Evolutionary conservation across 73 alveolate genomes (phyloP).

Genomic region (Paramecium sonneborni): DNA sequence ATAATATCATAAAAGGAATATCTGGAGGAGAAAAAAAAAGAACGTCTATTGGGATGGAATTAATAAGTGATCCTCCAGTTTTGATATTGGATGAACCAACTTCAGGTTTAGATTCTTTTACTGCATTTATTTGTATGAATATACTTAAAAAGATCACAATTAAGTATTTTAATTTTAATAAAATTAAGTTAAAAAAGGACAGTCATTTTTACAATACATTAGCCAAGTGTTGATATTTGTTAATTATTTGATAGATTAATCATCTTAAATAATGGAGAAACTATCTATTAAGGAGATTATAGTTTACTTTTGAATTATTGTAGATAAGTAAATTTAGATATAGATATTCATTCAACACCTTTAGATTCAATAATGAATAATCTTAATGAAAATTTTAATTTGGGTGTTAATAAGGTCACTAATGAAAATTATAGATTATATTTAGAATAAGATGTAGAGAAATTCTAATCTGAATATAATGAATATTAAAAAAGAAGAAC

Average conservation of each 20-base stretch:
- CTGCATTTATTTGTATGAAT: conserved; percentile 51
- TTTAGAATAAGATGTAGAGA: not conserved
- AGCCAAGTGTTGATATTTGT: conserved; percentile 56
- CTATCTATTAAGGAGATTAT: conserved; percentile 41
- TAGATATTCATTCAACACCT: conserved; percentile 13
- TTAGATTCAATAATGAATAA: conserved; percentile 37
- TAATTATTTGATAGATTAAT: conserved; percentile 50
- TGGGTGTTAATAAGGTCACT: not conserved
- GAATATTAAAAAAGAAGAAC: conserved; percentile 1
- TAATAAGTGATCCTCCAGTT: conserved; percentile 9
- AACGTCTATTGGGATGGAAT: conserved; percentile 48
- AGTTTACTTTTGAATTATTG: not conserved
- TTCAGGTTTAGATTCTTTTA: conserved; percentile 51
- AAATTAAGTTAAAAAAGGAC: conserved; percentile 46
- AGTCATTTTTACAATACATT: conserved; percentile 60
- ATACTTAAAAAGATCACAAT: conserved; percentile 39
- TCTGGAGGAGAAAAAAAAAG: conserved; percentile 56
- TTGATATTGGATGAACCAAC: conserved; percentile 44
- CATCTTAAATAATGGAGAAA: conserved; percentile 32
- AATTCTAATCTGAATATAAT: not conserved
- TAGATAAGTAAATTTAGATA: not conserved
- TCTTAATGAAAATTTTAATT: not conserved
- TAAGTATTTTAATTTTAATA: not conserved
- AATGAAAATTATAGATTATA: not conserved
- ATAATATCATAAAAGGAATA: conserved; percentile 14